Evolutionary conservation across 192 early-diverging fungal species (phyloP), one percentile per base, ranked within the genome.

Genomic region (Cladochytrium replicatum): DNA sequence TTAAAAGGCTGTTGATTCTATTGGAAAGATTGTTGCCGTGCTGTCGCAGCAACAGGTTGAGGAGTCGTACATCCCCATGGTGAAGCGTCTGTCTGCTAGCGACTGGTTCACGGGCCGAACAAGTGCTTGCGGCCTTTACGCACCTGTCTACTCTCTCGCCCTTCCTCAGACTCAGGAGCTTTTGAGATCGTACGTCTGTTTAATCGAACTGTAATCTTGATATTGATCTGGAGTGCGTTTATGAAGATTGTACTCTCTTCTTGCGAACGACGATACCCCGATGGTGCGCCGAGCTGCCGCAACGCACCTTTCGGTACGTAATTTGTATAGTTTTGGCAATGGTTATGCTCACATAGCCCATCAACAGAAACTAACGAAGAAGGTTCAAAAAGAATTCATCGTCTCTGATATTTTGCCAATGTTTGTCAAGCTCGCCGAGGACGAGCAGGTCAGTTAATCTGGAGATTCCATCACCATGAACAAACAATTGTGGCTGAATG

Each of bases 31-130:
- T 48, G 80, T 75, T 32, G 72, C 69, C 28, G 48, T 66, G 6
- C 74, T 99, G 54, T 74, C 77, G 59, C 80, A 83, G 58, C 50
- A 59, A 29, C 91, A 94, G 54, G 63, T 99, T 45, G 91, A 93
- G 53, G 83, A 91, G 50, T 79, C 82, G 50, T 87, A 87, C 53
- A 80, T 99, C 27, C 91, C 93, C 22, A 81, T 95, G 60, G 64
- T 99, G 31, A 91, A 88, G 58, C 77, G 97, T 17, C 78, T 99
- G 41, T 83, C 83, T 26, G 65, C 77, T 32, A 93, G 93, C 39
- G 93, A 97, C 62, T 99, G 97, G 97, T 99, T 99, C 58, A 97
- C 97, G 19, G 90, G 85, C 60, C 81, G 93, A 41, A 87, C 89
- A 25, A 88, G 85, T 53, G 91, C 93, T 4, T 89, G 89, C 40